Percentiles rank a stretch among this genome's conserved stretches.
Conservation (phyloP, 805 yeast genomes). For the Candida krabiensis region DNA sequence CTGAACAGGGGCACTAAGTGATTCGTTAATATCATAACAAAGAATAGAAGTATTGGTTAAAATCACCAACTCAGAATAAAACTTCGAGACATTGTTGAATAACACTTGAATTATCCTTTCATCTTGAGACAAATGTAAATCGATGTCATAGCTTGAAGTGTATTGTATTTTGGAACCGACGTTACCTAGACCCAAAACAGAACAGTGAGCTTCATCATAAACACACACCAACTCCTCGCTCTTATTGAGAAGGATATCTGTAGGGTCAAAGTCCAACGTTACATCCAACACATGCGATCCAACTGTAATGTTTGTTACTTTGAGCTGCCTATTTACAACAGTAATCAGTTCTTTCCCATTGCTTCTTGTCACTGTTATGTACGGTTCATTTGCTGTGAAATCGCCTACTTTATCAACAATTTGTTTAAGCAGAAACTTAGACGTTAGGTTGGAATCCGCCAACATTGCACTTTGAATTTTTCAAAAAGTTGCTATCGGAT, state of each 20-base stretch:
- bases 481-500: too few relatives aligned
- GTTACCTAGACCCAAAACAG: conserved; percentile 19
- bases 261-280: conserved; percentile 26
- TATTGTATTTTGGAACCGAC: conserved; percentile 19
- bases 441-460: not conserved
- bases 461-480: not conserved
- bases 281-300: conserved; percentile 12
- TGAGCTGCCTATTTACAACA: conserved; percentile 19
- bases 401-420: conserved; percentile 9
- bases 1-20: conserved; percentile 20
- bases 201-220: conserved; percentile 19
- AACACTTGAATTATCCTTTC: conserved; percentile 36
- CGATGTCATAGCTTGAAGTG: conserved; percentile 10
- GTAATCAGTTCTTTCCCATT: conserved; percentile 30
- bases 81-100: conserved; percentile 46
- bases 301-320: conserved; percentile 16
- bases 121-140: conserved; percentile 11
- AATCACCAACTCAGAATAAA: conserved; percentile 44
- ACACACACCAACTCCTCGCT: conserved; percentile 29
- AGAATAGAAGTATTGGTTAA: conserved; percentile 37
- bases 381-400: conserved; percentile 15
- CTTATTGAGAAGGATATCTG: conserved; percentile 21
- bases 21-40: conserved; percentile 36
- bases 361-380: conserved; percentile 25
- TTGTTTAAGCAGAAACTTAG: conserved; percentile 7